These are phyloP conservation scores for Erucastrum elatum DNA, from an alignment of 345 rosid genomes.

Conservation along the genomic window DNA sequence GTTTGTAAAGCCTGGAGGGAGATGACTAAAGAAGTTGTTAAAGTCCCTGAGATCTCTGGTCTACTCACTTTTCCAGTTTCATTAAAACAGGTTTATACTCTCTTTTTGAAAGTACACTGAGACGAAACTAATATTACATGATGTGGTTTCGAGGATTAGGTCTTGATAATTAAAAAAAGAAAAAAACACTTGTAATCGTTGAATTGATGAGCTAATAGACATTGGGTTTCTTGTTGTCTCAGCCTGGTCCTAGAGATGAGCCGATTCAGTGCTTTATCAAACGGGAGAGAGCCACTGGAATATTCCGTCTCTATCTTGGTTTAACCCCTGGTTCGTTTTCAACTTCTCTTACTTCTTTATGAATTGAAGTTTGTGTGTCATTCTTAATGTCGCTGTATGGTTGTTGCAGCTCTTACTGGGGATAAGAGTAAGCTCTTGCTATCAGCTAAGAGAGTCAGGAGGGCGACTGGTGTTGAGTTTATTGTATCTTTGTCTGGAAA, in stretches of 20 bases:
- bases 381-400: background rate
- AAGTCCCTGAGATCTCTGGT: constrained; percentile 69
- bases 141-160: too few relatives aligned
- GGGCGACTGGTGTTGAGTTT: constrained; percentile 67
- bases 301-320: constrained; percentile 72
- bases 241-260: constrained; percentile 90
- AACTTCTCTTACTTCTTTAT: background rate
- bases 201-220: background rate
- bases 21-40: constrained; percentile 60
- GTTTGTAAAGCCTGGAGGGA: constrained; percentile 89
- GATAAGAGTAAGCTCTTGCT: constrained; percentile 72
- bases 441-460: constrained; percentile 82
- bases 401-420: constrained; percentile 61
- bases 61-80: constrained; percentile 79
- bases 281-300: constrained; percentile 73
- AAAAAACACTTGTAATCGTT: background rate
- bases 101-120: background rate
- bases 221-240: constrained; percentile 8
- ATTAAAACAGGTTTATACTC: constrained; percentile 63
- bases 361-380: constrained; percentile 1
- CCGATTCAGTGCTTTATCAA: constrained; percentile 84
- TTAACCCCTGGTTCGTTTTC: constrained; percentile 69
- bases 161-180: too few relatives aligned
- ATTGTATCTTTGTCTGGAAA: constrained; percentile 61
- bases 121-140: too few relatives aligned